Conservation (phyloP, 2,329 filamentous ascomycete species). For the Verticillium nonalfalfae region DNA sequence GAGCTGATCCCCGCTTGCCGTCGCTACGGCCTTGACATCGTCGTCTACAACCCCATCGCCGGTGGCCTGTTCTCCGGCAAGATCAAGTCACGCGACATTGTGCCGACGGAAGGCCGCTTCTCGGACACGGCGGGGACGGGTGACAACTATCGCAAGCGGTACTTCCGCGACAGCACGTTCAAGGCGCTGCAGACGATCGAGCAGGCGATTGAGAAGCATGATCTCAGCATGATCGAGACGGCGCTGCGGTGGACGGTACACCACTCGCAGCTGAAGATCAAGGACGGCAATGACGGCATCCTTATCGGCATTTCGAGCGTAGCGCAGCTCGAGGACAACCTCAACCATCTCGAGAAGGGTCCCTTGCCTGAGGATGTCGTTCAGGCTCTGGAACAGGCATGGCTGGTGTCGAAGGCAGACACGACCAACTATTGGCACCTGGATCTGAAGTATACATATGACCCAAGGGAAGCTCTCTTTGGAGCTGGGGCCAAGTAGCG, state of each 20-base stretch:
- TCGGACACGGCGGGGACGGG: conserved; percentile 47
- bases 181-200: conserved; percentile 64
- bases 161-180: conserved; percentile 62
- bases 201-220: conserved; percentile 59
- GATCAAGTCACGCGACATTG: conserved; percentile 59
- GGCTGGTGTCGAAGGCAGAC: conserved; percentile 60
- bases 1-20: conserved; percentile 70
- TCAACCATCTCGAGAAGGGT: conserved; percentile 56
- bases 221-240: conserved; percentile 63
- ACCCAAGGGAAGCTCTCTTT: conserved; percentile 57
- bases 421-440: conserved; percentile 48
- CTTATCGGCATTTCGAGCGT: conserved; percentile 54
- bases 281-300: conserved; percentile 50
- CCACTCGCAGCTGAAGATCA: conserved; percentile 55
- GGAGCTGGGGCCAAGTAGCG: conserved; percentile 32
- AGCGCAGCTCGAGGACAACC: conserved; percentile 51
- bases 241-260: conserved; percentile 69
- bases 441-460: conserved; percentile 60
- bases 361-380: conserved; percentile 74
- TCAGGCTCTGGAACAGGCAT: conserved; percentile 68
- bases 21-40: conserved; percentile 71
- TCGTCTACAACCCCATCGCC: conserved; percentile 77
- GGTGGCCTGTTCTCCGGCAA: conserved; percentile 78
- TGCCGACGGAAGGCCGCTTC: conserved; percentile 64
- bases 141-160: conserved; percentile 56